phyloP scores from a whole-genome alignment of 257 asterid species.

The Anisodus acutangulus region DNA sequence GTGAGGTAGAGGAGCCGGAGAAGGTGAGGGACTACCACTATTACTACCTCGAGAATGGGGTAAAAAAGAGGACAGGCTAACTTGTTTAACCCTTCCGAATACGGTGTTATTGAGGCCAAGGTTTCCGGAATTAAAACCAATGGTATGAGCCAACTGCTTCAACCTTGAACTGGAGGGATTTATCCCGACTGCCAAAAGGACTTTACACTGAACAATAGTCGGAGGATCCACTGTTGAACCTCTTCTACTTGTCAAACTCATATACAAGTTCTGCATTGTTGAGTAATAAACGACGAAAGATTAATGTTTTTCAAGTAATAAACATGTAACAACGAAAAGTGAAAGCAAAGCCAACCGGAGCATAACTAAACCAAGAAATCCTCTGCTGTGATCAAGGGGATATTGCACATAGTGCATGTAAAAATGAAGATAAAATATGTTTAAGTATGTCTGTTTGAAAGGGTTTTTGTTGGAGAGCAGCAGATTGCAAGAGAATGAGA shows the following conservation, averaged over 20 bases:
- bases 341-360: conserved; percentile 11
- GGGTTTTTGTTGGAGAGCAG: neutral
- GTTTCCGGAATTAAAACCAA: conserved; percentile 72
- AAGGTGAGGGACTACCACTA: conserved; percentile 40
- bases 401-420: neutral
- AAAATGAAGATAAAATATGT: neutral
- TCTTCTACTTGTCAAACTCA: conserved; percentile 69
- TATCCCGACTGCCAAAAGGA: conserved; percentile 77
- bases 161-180: conserved; percentile 67
- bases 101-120: conserved; percentile 91
- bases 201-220: conserved; percentile 76
- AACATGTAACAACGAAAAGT: neutral
- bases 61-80: conserved; percentile 75
- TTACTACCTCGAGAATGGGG: conserved; percentile 64
- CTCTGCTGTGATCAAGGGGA: neutral
- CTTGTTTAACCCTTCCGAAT: conserved; percentile 97
- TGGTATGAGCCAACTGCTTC: conserved; percentile 87
- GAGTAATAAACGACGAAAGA: conserved; percentile 8
- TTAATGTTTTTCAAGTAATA: neutral
- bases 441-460: neutral
- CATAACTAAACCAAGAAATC: conserved; percentile 6
- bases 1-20: conserved; percentile 57
- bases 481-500: neutral
- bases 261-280: conserved; percentile 75
- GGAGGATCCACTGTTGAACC: conserved; percentile 82